These are phyloP conservation scores for Zygoascus sp. DNA, from an alignment of 1,139 yeast genomes.

Conservation along the genomic window DNA sequence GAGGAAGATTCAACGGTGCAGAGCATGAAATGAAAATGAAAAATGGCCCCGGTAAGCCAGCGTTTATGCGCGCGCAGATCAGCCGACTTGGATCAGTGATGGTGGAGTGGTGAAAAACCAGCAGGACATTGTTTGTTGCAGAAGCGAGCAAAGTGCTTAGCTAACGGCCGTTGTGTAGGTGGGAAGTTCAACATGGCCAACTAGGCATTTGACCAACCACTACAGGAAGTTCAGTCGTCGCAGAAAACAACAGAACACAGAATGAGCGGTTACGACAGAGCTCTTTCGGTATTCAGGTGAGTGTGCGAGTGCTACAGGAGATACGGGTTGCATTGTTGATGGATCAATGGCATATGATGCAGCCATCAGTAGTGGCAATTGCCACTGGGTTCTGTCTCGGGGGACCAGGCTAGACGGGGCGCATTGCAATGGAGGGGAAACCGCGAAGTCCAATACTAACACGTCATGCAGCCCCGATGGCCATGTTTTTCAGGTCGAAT, in stretches of 20 bases:
- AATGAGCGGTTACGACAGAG: conserved; percentile 99
- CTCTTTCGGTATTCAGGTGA: conserved; percentile 92
- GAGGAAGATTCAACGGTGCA: too few relatives aligned
- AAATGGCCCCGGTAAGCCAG: too few relatives aligned
- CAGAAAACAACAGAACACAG: background rate
- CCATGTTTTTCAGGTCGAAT: conserved; percentile 97
- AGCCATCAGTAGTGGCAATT: background rate
- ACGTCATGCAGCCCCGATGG: conserved; percentile 79
- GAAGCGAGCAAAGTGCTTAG: too few relatives aligned
- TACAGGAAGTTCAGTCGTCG: background rate
- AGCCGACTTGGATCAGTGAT: too few relatives aligned
- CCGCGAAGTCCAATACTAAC: background rate
- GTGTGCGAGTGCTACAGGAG: conserved; percentile 34
- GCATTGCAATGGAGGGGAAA: too few relatives aligned
- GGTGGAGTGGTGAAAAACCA: too few relatives aligned
- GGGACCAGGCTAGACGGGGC: too few relatives aligned
- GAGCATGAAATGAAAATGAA: too few relatives aligned
- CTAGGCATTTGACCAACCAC: background rate
- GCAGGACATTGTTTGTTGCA: too few relatives aligned
- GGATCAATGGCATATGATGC: background rate
- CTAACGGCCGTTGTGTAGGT: too few relatives aligned
- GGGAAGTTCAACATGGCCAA: background rate
- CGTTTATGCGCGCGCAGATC: too few relatives aligned
- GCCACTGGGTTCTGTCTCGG: too few relatives aligned
- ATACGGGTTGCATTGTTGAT: background rate